phyloP scores from a whole-genome alignment of 2,329 filamentous ascomycete genomes.

The Teratosphaeria zuluensis region DNA sequence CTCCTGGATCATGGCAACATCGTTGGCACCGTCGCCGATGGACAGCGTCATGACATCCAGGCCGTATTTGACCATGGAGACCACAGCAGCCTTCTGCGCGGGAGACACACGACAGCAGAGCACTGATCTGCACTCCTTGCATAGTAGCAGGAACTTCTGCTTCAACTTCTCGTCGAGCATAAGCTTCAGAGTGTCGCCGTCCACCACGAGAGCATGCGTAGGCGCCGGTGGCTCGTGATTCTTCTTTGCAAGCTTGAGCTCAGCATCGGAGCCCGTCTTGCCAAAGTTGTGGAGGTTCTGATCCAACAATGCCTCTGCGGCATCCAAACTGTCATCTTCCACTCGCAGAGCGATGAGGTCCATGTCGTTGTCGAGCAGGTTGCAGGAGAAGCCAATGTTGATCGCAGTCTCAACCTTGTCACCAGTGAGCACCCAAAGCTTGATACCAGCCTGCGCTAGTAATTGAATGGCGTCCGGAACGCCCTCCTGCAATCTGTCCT shows the following conservation, averaged over 20 bases:
- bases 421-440: constrained; percentile 95
- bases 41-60: constrained; percentile 93
- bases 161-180: constrained; percentile 73
- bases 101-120: constrained; percentile 96
- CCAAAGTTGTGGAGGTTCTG: constrained; percentile 62
- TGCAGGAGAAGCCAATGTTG: constrained; percentile 99
- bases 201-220: constrained; percentile 88
- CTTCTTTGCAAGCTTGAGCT: constrained; percentile 66
- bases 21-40: constrained; percentile 88
- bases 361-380: constrained; percentile 95
- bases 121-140: constrained; percentile 94
- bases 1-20: constrained; percentile 96
- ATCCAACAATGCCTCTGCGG: constrained; percentile 63
- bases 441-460: constrained; percentile 87
- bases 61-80: constrained; percentile 87
- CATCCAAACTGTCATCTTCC: constrained; percentile 58
- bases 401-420: constrained; percentile 99
- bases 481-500: constrained; percentile 91
- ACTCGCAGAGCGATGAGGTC: constrained; percentile 86
- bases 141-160: constrained; percentile 88
- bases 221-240: constrained; percentile 78
- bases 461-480: constrained; percentile 92
- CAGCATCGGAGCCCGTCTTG: constrained; percentile 75
- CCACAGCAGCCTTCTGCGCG: constrained; percentile 93
- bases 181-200: constrained; percentile 85